Conservation (phyloP, 192 early-diverging fungal genomes). For the Coemansia pectinata region DNA sequence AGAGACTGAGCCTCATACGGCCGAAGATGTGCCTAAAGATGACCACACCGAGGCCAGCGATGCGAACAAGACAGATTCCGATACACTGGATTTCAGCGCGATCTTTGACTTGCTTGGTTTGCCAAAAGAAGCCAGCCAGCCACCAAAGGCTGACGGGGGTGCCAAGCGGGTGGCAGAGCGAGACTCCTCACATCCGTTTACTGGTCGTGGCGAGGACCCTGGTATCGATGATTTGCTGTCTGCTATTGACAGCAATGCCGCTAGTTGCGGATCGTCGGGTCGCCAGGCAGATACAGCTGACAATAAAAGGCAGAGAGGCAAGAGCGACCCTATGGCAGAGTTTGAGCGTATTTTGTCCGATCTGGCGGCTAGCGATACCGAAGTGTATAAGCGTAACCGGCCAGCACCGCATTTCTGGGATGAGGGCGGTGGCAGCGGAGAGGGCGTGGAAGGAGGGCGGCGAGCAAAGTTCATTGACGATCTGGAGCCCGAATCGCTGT, state of each 20-base stretch:
- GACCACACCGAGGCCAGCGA: constrained; percentile 7
- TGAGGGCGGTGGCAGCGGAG: constrained; percentile 5
- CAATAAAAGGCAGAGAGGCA: background rate
- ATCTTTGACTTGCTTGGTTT: constrained; percentile 34
- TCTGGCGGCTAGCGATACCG: constrained; percentile 23
- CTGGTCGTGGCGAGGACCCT: background rate
- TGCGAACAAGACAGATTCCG: background rate
- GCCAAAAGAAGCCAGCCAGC: background rate
- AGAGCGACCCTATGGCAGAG: constrained; percentile 33
- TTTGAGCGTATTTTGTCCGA: constrained; percentile 49
- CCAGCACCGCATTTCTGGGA: constrained; percentile 44
- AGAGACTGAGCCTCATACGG: background rate
- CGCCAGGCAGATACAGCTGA: background rate
- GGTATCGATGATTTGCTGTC: constrained; percentile 27
- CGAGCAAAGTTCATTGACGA: constrained; percentile 18
- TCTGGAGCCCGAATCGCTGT: constrained; percentile 25
- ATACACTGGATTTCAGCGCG: constrained; percentile 17
- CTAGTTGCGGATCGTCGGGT: background rate
- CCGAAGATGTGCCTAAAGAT: background rate
- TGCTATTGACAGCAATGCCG: constrained; percentile 17
- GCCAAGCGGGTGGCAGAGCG: background rate
- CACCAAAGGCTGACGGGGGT: background rate
- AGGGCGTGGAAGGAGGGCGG: background rate
- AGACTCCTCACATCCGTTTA: background rate
- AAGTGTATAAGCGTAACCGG: constrained; percentile 19